Conservation (phyloP, 768 basidiomycete genomes). For the Fibroporia radiculosa region DNA sequence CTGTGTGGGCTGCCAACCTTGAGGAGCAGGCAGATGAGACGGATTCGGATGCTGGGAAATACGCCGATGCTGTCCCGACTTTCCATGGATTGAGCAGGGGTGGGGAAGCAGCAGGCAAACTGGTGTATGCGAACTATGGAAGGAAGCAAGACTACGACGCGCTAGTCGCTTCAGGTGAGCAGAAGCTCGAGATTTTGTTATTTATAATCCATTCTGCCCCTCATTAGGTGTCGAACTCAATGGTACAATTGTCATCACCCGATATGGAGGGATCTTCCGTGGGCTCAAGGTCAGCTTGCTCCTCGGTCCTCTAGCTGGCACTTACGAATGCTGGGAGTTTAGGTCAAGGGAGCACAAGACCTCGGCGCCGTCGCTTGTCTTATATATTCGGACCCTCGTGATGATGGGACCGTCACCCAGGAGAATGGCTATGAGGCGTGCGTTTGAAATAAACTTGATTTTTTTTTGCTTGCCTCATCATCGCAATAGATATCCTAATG, state of each 20-base stretch:
- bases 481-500: slow-evolving; percentile 55
- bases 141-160: slow-evolving; percentile 64
- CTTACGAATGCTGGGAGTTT: background rate
- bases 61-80: slow-evolving; percentile 60
- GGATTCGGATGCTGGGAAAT: slow-evolving; percentile 66
- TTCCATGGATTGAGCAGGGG: slow-evolving; percentile 82
- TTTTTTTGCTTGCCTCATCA: background rate
- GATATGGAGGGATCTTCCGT: slow-evolving; percentile 73
- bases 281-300: slow-evolving; percentile 63
- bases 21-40: slow-evolving; percentile 65
- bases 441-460: slow-evolving; percentile 5
- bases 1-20: slow-evolving; percentile 65
- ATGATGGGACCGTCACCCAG: slow-evolving; percentile 73
- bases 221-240: slow-evolving; percentile 58
- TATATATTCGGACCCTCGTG: slow-evolving; percentile 81
- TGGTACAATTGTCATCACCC: slow-evolving; percentile 69
- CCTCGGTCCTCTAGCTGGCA: background rate
- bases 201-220: too few species aligned
- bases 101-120: slow-evolving; percentile 64
- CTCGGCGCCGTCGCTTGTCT: slow-evolving; percentile 70
- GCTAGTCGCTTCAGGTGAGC: slow-evolving; percentile 30
- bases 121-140: slow-evolving; percentile 80
- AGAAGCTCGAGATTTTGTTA: too few species aligned
- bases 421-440: slow-evolving; percentile 67
- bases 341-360: slow-evolving; percentile 82